Conservation (phyloP, 75 land plant genomes). For the Selaginella tamariscina region DNA sequence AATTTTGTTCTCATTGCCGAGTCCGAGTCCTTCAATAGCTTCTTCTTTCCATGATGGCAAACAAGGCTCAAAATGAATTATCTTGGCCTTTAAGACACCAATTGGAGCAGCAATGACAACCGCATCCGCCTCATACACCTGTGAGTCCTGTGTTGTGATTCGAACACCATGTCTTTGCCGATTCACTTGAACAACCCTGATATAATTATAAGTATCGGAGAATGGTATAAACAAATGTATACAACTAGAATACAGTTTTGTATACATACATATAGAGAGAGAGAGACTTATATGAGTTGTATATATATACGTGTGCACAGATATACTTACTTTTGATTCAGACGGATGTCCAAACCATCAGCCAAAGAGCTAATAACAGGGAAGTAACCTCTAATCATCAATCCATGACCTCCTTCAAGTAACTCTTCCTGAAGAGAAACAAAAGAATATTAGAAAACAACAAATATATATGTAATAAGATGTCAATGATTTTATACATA, state of each 20-base stretch:
- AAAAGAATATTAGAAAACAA: not conserved
- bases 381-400: slow-evolving; percentile 66
- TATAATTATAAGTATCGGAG: too few species aligned
- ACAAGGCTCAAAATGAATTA: slow-evolving; percentile 55
- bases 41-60: slow-evolving; percentile 62
- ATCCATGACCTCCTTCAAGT: slow-evolving; percentile 76
- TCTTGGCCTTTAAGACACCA: slow-evolving; percentile 63
- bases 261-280: too few species aligned
- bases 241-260: too few species aligned
- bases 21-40: slow-evolving; percentile 53
- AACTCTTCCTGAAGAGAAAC: slow-evolving; percentile 44
- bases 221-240: too few species aligned
- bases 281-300: too few species aligned
- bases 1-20: slow-evolving; percentile 77
- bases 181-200: slow-evolving; percentile 42
- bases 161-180: slow-evolving; percentile 33
- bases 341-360: slow-evolving; percentile 53
- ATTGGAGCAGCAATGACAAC: slow-evolving; percentile 61
- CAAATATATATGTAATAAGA: not conserved
- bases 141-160: slow-evolving; percentile 42
- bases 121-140: slow-evolving; percentile 49
- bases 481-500: not conserved
- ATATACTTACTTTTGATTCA: slow-evolving; percentile 45
- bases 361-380: slow-evolving; percentile 60
- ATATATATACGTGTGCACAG: too few species aligned